Base-by-base conservation (phyloP, 139 green algal species). In the Microglena sp. region DNA sequence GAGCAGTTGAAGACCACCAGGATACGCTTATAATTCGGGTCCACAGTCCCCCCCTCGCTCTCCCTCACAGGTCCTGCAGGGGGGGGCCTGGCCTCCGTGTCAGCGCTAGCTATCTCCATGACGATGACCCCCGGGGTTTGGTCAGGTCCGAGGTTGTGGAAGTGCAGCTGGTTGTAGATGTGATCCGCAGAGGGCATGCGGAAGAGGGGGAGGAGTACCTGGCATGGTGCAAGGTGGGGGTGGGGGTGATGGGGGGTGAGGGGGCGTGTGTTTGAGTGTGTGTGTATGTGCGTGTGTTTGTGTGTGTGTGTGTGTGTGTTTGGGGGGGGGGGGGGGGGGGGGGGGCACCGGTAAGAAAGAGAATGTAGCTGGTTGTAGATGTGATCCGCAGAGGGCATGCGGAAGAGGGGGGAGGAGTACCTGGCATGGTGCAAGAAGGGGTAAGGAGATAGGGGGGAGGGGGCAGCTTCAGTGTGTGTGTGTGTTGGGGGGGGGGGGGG, bases 331-430 rank as follows among this genome's bases (percentile, higher is more conserved):
- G n/a, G n/a, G n/a, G n/a, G n/a, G n/a, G n/a, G n/a, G n/a, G n/a
- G n/a, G n/a, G n/a, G n/a, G n/a, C n/a, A n/a, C 11, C 11, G 11
- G 40, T n/a, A 46, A 33, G 32, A 21, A 50, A 18, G n/a, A n/a
- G n/a, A n/a, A n/a, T n/a, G n/a, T n/a, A n/a, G n/a, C n/a, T n/a
- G n/a, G n/a, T n/a, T n/a, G n/a, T n/a, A n/a, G n/a, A 95, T 78
- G 29, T 82, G 64, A 6, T 74, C 73, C 0, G 72, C 56, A 3
- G 58, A 72, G 3, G 73, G 70, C 35, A 96, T 77, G 22, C 86
- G 79, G 69, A 95, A 92, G 30, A 96, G 78, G 30, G 83, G 84
- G 0, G 83, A 89, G n/a, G 81, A 88, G 67, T 88, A 87, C 46
- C 83, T 74, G 40, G 8, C 7, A 33, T 0, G 62, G 33, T 22